Evolutionary conservation across 352 stramenopile species (phyloP).

Genomic region (Phytophthora palmivora): DNA sequence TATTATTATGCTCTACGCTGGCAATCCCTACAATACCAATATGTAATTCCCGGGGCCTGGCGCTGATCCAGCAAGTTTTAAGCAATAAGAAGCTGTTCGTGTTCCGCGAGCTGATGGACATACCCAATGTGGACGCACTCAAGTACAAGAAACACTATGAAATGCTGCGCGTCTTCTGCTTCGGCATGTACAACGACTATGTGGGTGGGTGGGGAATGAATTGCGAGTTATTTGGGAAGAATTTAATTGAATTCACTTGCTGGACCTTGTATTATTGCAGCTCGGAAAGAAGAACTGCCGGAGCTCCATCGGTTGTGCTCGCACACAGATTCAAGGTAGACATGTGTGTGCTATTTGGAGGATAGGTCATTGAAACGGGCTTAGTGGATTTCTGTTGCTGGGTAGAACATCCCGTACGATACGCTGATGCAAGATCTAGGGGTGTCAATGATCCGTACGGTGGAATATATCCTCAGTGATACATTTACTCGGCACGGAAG

Average conservation of each 20-base stretch:
- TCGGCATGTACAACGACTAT: conserved; percentile 90
- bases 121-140: conserved; percentile 91
- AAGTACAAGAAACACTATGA: conserved; percentile 77
- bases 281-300: conserved; percentile 67
- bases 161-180: conserved; percentile 92
- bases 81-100: conserved; percentile 94
- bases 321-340: conserved; percentile 82
- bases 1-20: too few relatives aligned
- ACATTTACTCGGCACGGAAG: conserved; percentile 90
- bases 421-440: conserved; percentile 81
- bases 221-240: neutral
- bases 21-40: too few relatives aligned
- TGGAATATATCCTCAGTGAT: conserved; percentile 94
- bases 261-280: conserved; percentile 29
- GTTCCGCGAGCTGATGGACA: conserved; percentile 92
- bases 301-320: conserved; percentile 81
- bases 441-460: conserved; percentile 81
- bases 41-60: too few relatives aligned
- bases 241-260: conserved; percentile 4
- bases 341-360: neutral
- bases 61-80: conserved; percentile 93
- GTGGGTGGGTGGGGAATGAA: conserved; percentile 47
- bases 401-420: conserved; percentile 83
- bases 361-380: neutral
- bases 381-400: conserved; percentile 4